Evolutionary conservation across 768 basidiomycete species (phyloP), one percentile per base, ranked within the genome.

Genomic region (Termitomyces sp.): DNA sequence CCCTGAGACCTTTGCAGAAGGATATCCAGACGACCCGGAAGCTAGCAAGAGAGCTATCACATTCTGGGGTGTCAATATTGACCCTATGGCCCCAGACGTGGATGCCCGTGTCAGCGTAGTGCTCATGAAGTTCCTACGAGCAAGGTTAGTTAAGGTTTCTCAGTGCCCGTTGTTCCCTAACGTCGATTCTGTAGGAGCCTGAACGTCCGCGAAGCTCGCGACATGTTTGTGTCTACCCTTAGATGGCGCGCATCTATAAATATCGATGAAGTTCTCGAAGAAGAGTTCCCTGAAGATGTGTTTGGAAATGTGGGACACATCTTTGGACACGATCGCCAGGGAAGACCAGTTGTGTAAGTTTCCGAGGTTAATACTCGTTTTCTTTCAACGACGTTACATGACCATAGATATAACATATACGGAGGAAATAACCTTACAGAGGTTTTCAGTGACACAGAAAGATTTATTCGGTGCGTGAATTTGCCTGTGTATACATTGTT

Each of bases 91-190:
- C 55, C 80, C 82, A 18, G 26, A 33, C 13, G 69, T 66, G 49
- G 80, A 90, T 67, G 84, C 89, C 0, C 79, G 81, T 8, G 81
- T 83, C 58, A 90, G 87, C 64, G 88, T 92, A 33, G 65, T 92
- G 9, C 75, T 93, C 38, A 83, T 92, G 81, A 92, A 92, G 67
- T 93, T 92, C 74, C 72, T 91, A 32, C 79, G 87, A 56, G 91
- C 91, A 5, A 81, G 87, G 88, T 85, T 63, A 36, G 69, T 46
- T n/a, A 33, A 26, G 11, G 14, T 30, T 24, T 30, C 30, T 16
- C 47, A 35, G 43, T 35, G n/a, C 24, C 35, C 10, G 7, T 30
- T n/a, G 43, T 30, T 33, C 28, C 43, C 1, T 28, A 10, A 26
- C 48, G 18, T 54, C 50, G 36, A 9, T 11, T 18, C 18, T 16